Conservation (phyloP, 495 filamentous ascomycete species). For the Penicillium mononematosum region DNA sequence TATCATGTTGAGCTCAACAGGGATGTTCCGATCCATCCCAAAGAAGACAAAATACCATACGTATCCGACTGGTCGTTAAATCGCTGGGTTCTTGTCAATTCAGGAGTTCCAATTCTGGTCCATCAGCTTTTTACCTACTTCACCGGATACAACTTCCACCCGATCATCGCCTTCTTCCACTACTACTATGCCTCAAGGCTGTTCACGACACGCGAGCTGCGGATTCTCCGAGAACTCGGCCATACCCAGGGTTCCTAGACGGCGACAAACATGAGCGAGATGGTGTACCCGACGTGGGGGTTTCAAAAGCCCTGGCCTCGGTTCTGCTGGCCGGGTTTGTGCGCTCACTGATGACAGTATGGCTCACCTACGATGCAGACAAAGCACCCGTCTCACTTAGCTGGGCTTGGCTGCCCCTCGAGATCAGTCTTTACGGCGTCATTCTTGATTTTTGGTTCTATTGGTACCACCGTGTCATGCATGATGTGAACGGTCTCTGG, state of each 20-base stretch:
- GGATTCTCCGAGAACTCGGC: conserved; percentile 34
- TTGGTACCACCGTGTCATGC: conserved; percentile 45
- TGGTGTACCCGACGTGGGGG: conserved; percentile 31
- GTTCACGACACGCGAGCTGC: conserved; percentile 33
- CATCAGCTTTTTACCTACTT: conserved; percentile 32
- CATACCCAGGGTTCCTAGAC: conserved; percentile 33
- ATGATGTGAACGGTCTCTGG: conserved; percentile 41
- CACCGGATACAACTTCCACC: conserved; percentile 31
- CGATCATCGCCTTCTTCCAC: conserved; percentile 34
- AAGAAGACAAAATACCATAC: conserved; percentile 35
- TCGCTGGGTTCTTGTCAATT: conserved; percentile 33
- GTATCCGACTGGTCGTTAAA: conserved; percentile 29
- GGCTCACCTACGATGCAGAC: conserved; percentile 33
- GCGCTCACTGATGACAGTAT: conserved; percentile 15
- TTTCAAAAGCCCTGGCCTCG: conserved; percentile 28
- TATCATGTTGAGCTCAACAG: conserved; percentile 26
- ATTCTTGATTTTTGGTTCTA: conserved; percentile 50
- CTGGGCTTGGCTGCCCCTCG: conserved; percentile 38
- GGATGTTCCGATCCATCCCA: conserved; percentile 33
- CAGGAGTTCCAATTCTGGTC: conserved; percentile 24
- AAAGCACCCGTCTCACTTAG: conserved; percentile 40
- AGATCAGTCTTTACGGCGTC: conserved; percentile 42
- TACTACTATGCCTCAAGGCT: conserved; percentile 37
- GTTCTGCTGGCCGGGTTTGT: conserved; percentile 21
- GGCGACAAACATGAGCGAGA: conserved; percentile 36